Base-by-base conservation (phyloP, 306 rosid genomes). In the Rubus idaeus region DNA sequence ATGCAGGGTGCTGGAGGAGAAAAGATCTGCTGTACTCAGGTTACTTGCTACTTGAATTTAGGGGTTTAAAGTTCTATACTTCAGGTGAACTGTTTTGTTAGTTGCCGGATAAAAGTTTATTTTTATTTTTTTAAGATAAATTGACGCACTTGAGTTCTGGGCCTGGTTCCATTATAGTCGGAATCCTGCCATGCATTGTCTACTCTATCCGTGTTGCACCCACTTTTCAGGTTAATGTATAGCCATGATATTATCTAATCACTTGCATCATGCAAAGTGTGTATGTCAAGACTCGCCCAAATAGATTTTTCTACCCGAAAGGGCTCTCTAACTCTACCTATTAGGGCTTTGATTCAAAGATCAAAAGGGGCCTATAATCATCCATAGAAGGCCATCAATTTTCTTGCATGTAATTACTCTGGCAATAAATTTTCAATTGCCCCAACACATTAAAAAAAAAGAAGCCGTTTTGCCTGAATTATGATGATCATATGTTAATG, bases 1-100 rank as follows among this genome's bases (percentile, higher is more conserved):
- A 77, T 92, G 97, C 88, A 86, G 90, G 82, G 78, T 90, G 86
- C 88, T 95, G 88, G 99, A 92, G 88, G 99, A 95, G 79, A 92
- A 92, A 88, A 90, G 97, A 90, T 79, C 92, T 83, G 85, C 97
- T 70, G 50, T 89, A 79, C 92, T 95, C 83, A 89, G 99, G 99
- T 92, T 80, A 52, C 77, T 71, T 52, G 73, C 52, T 39, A 63
- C 71, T 49, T 20, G n/a, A 53, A 18, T 61, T 70, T 71, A 50
- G 56, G 64, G 37, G 39, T 63, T 73, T 37, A 65, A 81, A 35
- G 46, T 62, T 73, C 61, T 86, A 41, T 63, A 75, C 65, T 75
- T 41, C 4, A 6, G 67, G 41, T 40, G 42, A 44, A 4, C 44
- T 44, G 11, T 10, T 40, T 57, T 56, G 13, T 23, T 61, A 20